Conservation (phyloP, 2,329 filamentous ascomycete species). For the Aureobasidium sp. region DNA sequence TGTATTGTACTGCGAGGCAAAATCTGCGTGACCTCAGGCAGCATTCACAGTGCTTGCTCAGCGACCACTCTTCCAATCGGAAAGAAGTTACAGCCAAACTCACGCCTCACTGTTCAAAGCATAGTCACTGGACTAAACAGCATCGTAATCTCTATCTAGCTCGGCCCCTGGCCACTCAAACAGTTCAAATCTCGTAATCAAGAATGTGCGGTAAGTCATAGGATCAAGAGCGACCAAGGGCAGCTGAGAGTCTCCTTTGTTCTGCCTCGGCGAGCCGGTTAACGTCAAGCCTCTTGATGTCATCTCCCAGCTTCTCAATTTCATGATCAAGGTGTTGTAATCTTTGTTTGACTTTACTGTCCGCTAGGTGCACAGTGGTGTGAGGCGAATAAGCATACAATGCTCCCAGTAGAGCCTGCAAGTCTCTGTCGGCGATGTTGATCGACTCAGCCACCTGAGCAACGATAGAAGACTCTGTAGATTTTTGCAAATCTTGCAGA, state of each 20-base stretch:
- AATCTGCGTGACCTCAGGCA: neutral
- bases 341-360: slow-evolving; percentile 20
- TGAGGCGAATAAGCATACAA: slow-evolving; percentile 29
- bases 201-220: too few species aligned
- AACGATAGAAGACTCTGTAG: slow-evolving; percentile 25
- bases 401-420: slow-evolving; percentile 28
- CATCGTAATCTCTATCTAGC: too few species aligned
- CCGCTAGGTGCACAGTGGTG: slow-evolving; percentile 17
- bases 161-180: too few species aligned
- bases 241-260: slow-evolving; percentile 16
- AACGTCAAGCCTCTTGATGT: slow-evolving; percentile 27
- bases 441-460: slow-evolving; percentile 29
- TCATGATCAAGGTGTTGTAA: slow-evolving; percentile 29
- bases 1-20: neutral
- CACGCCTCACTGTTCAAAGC: too few species aligned
- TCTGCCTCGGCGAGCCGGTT: slow-evolving; percentile 18
- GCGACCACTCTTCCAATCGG: too few species aligned
- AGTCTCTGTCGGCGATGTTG: slow-evolving; percentile 28
- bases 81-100: too few species aligned
- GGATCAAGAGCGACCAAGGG: neutral
- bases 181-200: too few species aligned
- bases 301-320: slow-evolving; percentile 29
- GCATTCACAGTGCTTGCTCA: neutral
- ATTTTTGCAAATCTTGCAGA: slow-evolving; percentile 26
- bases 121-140: too few species aligned